A percentile compares a stretch with the other conserved stretches of the same genome.
phyloP scores from a whole-genome alignment of 2,329 filamentous ascomycete species.

The Verruconis gallopava region DNA sequence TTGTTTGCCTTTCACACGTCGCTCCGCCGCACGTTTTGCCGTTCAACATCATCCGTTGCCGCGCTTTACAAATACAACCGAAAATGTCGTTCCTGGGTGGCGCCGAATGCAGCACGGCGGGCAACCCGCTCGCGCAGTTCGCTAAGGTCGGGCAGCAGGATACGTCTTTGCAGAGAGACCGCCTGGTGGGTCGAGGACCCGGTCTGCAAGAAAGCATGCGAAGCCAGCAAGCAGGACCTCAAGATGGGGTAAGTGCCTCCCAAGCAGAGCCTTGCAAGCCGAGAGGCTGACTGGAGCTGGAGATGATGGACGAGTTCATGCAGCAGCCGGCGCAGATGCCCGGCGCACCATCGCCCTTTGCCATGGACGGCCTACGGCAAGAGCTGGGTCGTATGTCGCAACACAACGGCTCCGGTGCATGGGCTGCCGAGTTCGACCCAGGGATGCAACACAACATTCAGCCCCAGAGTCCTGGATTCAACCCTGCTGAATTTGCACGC shows the following conservation, averaged over 20 bases:
- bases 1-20: not conserved
- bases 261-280: not conserved
- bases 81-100: slow-evolving; percentile 90
- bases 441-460: slow-evolving; percentile 45
- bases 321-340: slow-evolving; percentile 58
- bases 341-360: slow-evolving; percentile 44
- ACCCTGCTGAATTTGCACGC: slow-evolving; percentile 70
- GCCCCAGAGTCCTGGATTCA: slow-evolving; percentile 64
- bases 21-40: not conserved
- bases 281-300: slow-evolving; percentile 14
- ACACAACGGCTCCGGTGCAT: slow-evolving; percentile 42
- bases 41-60: not conserved
- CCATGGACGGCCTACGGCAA: slow-evolving; percentile 53
- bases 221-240: slow-evolving; percentile 54
- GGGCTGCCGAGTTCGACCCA: slow-evolving; percentile 52
- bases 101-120: slow-evolving; percentile 90
- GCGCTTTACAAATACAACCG: not conserved
- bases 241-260: slow-evolving; percentile 36
- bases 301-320: slow-evolving; percentile 92
- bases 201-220: slow-evolving; percentile 66
- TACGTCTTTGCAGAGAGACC: slow-evolving; percentile 84
- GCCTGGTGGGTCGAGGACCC: slow-evolving; percentile 63
- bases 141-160: slow-evolving; percentile 96
- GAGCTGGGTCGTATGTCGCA: slow-evolving; percentile 42
- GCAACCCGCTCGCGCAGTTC: slow-evolving; percentile 93